These are phyloP conservation scores for Chrysosporium keratinophilum DNA, from an alignment of 2,329 filamentous ascomycete genomes.

Conservation along the genomic window DNA sequence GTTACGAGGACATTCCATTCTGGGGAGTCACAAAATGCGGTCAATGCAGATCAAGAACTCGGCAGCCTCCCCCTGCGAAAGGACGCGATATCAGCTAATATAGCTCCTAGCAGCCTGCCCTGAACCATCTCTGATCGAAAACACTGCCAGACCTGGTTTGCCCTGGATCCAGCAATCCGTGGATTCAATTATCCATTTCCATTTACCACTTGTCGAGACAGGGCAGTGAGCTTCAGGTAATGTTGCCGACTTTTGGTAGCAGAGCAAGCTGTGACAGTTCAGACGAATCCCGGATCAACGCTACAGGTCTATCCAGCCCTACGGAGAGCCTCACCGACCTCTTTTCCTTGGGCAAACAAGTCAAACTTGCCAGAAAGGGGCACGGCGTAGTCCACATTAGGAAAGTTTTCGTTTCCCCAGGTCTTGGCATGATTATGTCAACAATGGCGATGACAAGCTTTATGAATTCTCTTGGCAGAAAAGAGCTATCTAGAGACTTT, in stretches of 20 bases:
- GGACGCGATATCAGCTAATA: background rate
- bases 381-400: constrained; percentile 6
- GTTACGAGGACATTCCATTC: constrained; percentile 3
- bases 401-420: constrained; percentile 12
- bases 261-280: background rate
- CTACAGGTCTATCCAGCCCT: background rate
- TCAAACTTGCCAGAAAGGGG: background rate
- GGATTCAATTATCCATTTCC: background rate
- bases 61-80: background rate
- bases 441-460: background rate
- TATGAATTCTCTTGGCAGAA: background rate
- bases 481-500: too few relatives aligned
- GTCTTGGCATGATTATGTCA: background rate
- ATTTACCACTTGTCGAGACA: background rate
- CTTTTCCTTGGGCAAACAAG: background rate
- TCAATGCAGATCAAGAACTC: background rate
- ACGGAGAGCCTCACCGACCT: background rate
- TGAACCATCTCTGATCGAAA: background rate
- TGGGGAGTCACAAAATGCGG: background rate
- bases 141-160: background rate
- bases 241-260: background rate
- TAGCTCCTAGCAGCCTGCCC: background rate
- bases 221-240: background rate
- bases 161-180: background rate
- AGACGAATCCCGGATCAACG: too few relatives aligned